Evolutionary conservation across 2,329 filamentous ascomycete species (phyloP), one percentile per base, ranked within the genome.

Genomic region (Boeremia lycopersici): DNA sequence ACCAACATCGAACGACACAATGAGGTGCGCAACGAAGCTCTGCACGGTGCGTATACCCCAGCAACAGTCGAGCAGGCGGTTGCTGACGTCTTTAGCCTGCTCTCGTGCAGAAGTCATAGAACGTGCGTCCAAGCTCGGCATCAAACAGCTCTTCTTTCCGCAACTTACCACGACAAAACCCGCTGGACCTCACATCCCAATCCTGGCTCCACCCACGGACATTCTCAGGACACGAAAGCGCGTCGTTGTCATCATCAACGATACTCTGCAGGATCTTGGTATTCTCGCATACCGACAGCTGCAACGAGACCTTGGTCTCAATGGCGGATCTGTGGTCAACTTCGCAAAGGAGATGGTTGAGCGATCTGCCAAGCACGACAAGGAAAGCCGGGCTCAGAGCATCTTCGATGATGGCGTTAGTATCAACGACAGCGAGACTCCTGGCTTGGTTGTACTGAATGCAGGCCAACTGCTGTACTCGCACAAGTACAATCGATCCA

Each of bases 1-100:
- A 88, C 84, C 70, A 86, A 85, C 63, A 92, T 91, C 73, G 79
- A 84, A n/a, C 86, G 91, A 33, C 82, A 88, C 76, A 96, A 96
- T 72, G 83, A 88, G 35, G 80, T 88, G 17, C 90, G 91, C 65
- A 83, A 88, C 35, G 75, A 79, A 59, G 76, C 86, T 34, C 86
- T 96, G 75, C 88, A 96, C 65, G 76, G 91, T 90, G 72, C 62
- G 79, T 72, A 25, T 7, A 12, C 4, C 10, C 29, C 34, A 6
- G 15, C 2, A 7, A 17, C 13, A 4, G n/a, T 9, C 3, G 36
- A 15, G 19, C 30, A 23, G 17, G n/a, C 34, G 10, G 28, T 6
- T 43, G 29, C 35, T 68, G 43, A 69, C 46, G 41, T 11, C 11
- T 46, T 13, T 42, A 92, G 89, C 78, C 38, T 89, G 87, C 47